Conservation (phyloP, 768 basidiomycete species). For the Suillus fuscotomentosus region DNA sequence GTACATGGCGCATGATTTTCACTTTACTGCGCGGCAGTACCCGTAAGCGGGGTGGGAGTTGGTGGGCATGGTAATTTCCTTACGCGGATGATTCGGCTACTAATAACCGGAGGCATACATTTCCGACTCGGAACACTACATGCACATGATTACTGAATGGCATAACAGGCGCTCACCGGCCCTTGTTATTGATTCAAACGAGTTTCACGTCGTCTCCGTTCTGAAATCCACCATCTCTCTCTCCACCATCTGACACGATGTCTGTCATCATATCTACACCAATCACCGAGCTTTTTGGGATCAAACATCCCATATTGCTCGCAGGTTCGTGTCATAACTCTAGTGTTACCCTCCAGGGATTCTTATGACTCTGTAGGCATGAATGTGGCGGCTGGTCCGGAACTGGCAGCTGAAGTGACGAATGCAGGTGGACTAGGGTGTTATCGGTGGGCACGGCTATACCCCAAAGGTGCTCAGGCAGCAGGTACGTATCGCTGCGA, state of each 20-base stretch:
- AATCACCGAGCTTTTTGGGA: conserved; percentile 85
- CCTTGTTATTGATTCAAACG: conserved; percentile 4
- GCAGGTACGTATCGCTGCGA: conserved; percentile 51
- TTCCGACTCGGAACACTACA: neutral
- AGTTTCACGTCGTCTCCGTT: conserved; percentile 2
- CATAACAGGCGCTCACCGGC: neutral
- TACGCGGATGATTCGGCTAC: neutral
- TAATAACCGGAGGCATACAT: neutral
- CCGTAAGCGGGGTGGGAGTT: neutral
- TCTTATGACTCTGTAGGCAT: conserved; percentile 38
- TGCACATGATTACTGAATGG: conserved; percentile 1
- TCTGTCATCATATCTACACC: conserved; percentile 75
- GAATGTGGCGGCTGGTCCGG: conserved; percentile 71
- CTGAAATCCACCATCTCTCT: neutral
- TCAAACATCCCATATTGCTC: conserved; percentile 85
- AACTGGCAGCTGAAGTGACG: conserved; percentile 90
- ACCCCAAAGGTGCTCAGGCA: conserved; percentile 77
- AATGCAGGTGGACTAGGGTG: conserved; percentile 94
- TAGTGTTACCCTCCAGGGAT: conserved; percentile 32
- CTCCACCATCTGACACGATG: conserved; percentile 36
- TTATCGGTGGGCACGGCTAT: conserved; percentile 88
- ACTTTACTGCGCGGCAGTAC: neutral
- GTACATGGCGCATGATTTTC: neutral
- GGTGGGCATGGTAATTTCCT: too few species aligned
- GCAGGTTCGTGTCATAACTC: conserved; percentile 50